Conservation (phyloP, 768 basidiomycete genomes). For the Lactarius hatsudake region DNA sequence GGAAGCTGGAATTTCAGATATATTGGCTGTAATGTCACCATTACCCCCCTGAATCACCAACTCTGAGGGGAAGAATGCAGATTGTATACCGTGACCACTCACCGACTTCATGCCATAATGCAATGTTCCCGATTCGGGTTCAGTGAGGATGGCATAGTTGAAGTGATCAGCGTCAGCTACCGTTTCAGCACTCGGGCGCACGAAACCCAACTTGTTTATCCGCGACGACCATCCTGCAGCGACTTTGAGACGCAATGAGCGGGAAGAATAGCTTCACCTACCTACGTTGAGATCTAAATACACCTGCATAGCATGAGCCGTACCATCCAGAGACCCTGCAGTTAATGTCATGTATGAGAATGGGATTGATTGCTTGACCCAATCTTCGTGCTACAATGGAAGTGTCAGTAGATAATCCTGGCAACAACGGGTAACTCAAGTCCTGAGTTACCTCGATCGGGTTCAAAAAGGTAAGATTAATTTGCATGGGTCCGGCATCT, state of each 20-base stretch:
- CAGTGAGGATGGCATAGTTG: no score
- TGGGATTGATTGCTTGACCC: conserved; percentile 39
- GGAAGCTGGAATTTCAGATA: not conserved
- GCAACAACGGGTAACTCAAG: not conserved
- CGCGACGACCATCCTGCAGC: no score
- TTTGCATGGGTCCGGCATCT: conserved; percentile 36
- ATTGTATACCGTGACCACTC: not conserved
- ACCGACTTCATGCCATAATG: conserved; percentile 23
- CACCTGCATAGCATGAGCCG: conserved; percentile 36
- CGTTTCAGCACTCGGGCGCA: no score
- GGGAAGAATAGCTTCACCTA: conserved; percentile 18
- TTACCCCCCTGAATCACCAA: not conserved
- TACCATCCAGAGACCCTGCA: conserved; percentile 34
- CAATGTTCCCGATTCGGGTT: not conserved
- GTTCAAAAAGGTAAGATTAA: conserved; percentile 40
- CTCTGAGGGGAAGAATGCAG: not conserved
- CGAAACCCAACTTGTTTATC: no score
- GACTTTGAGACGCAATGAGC: not conserved
- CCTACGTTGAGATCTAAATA: conserved; percentile 41
- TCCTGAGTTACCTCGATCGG: conserved; percentile 36
- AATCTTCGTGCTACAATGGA: conserved; percentile 34
- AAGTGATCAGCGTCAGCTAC: no score
- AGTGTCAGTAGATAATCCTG: not conserved
- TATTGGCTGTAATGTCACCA: conserved; percentile 15
- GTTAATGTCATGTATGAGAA: conserved; percentile 40